Percentiles rank a stretch among this genome's conserved stretches.
These are phyloP conservation scores for Elsinoe arachidis DNA, from an alignment of 2,329 filamentous ascomycete genomes.

Conservation along the genomic window DNA sequence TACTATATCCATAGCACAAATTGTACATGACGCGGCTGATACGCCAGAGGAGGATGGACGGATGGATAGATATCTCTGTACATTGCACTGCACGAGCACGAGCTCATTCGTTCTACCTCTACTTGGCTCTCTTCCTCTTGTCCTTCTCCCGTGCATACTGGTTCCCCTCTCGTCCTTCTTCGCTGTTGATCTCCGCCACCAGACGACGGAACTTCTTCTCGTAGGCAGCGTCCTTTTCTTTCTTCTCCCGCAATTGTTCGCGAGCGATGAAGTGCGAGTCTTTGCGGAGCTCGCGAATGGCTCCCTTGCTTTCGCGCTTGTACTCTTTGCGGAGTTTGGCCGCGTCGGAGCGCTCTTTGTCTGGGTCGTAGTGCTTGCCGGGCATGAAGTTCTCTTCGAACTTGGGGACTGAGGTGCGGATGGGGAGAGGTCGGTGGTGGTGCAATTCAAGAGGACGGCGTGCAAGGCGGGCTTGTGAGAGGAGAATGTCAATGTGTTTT, in stretches of 20 bases:
- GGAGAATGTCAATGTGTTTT: slow-evolving; percentile 53
- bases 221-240: slow-evolving; percentile 84
- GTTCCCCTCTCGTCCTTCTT: slow-evolving; percentile 81
- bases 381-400: slow-evolving; percentile 96
- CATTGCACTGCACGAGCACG: slow-evolving; percentile 1
- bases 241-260: slow-evolving; percentile 85
- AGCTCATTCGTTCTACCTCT: not conserved
- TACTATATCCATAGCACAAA: not conserved
- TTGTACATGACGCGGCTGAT: slow-evolving; percentile 1
- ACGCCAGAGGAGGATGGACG: not conserved
- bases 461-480: slow-evolving; percentile 53
- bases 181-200: slow-evolving; percentile 88
- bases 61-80: slow-evolving; percentile 10
- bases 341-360: slow-evolving; percentile 77
- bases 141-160: slow-evolving; percentile 81
- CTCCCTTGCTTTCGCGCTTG: slow-evolving; percentile 92
- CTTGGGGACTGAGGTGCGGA: slow-evolving; percentile 81
- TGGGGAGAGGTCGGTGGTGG: slow-evolving; percentile 77
- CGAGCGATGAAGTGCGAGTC: slow-evolving; percentile 89
- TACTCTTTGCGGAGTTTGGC: slow-evolving; percentile 81
- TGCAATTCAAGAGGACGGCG: slow-evolving; percentile 81
- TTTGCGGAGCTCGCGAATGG: slow-evolving; percentile 86
- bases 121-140: slow-evolving; percentile 52
- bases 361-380: slow-evolving; percentile 92
- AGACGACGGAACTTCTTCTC: slow-evolving; percentile 92